These are phyloP conservation scores for Aureobasidium mangrovei DNA, from an alignment of 2,329 filamentous ascomycete genomes.

Conservation along the genomic window DNA sequence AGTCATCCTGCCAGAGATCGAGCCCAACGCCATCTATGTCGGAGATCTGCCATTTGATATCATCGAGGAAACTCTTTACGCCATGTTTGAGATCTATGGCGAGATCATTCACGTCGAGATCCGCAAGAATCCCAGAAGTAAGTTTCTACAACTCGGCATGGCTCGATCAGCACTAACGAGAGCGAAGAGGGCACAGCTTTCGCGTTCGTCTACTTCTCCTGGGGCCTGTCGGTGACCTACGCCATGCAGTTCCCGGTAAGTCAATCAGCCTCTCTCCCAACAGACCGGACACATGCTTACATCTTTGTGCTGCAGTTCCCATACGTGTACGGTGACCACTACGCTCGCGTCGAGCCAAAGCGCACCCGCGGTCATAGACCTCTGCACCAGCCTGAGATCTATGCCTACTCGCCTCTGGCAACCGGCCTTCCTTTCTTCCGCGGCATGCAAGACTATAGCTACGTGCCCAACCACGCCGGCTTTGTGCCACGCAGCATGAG, in stretches of 20 bases:
- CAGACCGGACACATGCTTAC: background rate
- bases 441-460: background rate
- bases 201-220: background rate
- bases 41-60: constrained; percentile 10
- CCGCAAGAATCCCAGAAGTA: background rate
- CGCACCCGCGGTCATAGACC: background rate
- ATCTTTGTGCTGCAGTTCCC: background rate
- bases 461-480: background rate
- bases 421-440: background rate
- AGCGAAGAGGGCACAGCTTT: background rate
- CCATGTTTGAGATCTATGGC: constrained; percentile 12
- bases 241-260: constrained; percentile 4
- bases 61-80: background rate
- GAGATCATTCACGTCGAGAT: constrained; percentile 2
- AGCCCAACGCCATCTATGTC: constrained; percentile 10
- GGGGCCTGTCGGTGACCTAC: background rate
- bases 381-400: background rate
- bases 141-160: background rate
- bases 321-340: background rate
- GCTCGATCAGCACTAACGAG: background rate
- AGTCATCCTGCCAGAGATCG: background rate
- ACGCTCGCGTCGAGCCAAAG: background rate
- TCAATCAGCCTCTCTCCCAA: background rate
- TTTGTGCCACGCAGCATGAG: background rate
- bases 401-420: background rate